These are phyloP conservation scores for Otatea glauca DNA, from an alignment of 176 grass and related monocot species.

Conservation along the genomic window DNA sequence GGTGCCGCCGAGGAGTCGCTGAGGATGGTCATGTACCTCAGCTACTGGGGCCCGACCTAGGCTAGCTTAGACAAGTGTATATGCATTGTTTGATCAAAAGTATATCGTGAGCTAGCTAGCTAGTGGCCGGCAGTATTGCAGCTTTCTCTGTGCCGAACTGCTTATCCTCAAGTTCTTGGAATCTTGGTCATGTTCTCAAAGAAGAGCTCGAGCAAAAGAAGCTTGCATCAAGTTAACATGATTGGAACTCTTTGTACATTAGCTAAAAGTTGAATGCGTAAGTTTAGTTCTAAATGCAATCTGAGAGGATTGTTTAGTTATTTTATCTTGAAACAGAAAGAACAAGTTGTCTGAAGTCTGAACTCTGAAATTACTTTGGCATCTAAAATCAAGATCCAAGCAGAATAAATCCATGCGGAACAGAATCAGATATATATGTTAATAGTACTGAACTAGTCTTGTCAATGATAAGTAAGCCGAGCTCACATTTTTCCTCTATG, in stretches of 20 bases:
- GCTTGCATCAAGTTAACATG: neutral
- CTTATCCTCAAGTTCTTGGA: conserved; percentile 6
- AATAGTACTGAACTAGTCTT: neutral
- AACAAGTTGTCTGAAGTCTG: neutral
- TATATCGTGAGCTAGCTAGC: neutral
- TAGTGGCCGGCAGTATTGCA: neutral
- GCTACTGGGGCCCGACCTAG: conserved; percentile 77
- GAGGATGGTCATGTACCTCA: conserved; percentile 82
- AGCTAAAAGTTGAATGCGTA: neutral
- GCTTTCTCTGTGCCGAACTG: neutral
- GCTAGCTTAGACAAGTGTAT: neutral
- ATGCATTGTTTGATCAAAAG: conserved; percentile 3
- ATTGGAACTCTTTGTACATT: neutral
- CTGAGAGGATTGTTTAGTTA: neutral
- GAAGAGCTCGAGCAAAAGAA: neutral
- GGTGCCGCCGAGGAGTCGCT: conserved; percentile 56
- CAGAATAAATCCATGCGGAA: neutral
- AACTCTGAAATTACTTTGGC: neutral
- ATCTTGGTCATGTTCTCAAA: neutral
- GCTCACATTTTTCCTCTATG: neutral
- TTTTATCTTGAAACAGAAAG: neutral
- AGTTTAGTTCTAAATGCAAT: neutral
- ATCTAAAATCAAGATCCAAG: neutral
- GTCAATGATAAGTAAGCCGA: neutral
- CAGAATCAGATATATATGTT: neutral